These are phyloP conservation scores for Tolypocladium tropicale DNA, from an alignment of 2,329 filamentous ascomycete species.

Conservation along the genomic window DNA sequence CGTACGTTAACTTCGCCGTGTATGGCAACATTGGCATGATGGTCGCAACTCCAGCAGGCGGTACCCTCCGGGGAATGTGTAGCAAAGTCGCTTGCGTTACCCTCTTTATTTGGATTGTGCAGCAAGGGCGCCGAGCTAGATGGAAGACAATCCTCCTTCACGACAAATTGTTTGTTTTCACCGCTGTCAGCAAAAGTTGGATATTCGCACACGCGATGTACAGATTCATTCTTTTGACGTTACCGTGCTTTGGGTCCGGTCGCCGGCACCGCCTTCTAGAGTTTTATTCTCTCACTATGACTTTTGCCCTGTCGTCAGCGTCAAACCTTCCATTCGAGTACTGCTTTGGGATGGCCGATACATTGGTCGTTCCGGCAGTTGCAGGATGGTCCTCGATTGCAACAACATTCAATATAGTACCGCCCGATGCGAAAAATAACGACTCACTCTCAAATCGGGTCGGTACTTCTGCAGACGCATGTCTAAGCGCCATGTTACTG, in stretches of 20 bases:
- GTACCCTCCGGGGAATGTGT: neutral
- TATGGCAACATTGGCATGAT: neutral
- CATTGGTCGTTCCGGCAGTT: neutral
- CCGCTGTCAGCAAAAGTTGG: neutral
- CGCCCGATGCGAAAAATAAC: neutral
- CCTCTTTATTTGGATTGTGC: neutral
- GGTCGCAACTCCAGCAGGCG: neutral
- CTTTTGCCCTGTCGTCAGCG: neutral
- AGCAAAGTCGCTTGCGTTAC: neutral
- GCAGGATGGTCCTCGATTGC: neutral
- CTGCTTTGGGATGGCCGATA: neutral
- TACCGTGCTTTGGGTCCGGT: neutral
- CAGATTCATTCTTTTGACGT: neutral
- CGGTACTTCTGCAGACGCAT: neutral
- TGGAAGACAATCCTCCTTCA: neutral
- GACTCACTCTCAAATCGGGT: neutral
- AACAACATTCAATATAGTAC: neutral
- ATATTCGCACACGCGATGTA: neutral
- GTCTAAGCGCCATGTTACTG: neutral
- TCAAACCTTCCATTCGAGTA: neutral
- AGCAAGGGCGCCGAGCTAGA: neutral
- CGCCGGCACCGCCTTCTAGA: neutral
- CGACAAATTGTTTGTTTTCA: neutral
- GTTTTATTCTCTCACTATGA: neutral
- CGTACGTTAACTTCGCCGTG: neutral